Percentiles rank a stretch among this genome's conserved stretches.
These are phyloP conservation scores for Hortaea werneckii DNA, from an alignment of 2,329 filamentous ascomycete genomes.

Conservation along the genomic window DNA sequence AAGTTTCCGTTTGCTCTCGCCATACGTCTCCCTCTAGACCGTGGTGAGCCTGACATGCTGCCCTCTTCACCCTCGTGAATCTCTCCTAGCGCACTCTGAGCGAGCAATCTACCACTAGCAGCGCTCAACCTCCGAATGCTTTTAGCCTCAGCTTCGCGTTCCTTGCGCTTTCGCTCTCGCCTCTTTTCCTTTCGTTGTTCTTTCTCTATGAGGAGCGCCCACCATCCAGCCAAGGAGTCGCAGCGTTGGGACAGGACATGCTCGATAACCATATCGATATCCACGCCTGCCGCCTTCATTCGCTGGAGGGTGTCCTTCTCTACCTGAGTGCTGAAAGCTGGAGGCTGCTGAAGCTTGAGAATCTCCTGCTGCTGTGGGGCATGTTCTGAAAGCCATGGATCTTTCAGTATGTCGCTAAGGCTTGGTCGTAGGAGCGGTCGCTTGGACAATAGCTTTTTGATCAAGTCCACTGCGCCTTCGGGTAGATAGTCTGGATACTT, in stretches of 20 bases:
- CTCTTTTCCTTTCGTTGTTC: constrained; percentile 78
- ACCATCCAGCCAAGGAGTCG: constrained; percentile 88
- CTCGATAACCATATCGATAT: constrained; percentile 89
- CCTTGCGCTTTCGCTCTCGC: constrained; percentile 71
- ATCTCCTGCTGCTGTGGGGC: constrained; percentile 84
- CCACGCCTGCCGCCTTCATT: constrained; percentile 87
- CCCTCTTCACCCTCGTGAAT: constrained; percentile 62
- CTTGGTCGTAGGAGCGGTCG: constrained; percentile 73
- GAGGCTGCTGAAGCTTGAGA: constrained; percentile 66
- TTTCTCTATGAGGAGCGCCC: constrained; percentile 88
- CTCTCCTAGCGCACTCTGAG: constrained; percentile 57
- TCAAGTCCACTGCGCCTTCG: constrained; percentile 63
- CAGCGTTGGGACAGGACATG: constrained; percentile 85
- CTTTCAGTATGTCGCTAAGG: constrained; percentile 72
- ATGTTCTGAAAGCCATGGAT: constrained; percentile 80
- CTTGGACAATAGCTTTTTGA: constrained; percentile 78
- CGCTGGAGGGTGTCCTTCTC: constrained; percentile 87
- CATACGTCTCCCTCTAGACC: constrained; percentile 65
- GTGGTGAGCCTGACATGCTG: constrained; percentile 45
- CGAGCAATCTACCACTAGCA: constrained; percentile 75
- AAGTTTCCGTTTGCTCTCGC: constrained; percentile 42
- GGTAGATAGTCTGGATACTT: constrained; percentile 74
- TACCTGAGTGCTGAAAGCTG: constrained; percentile 73
- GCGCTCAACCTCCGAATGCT: constrained; percentile 74
- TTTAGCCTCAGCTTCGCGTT: constrained; percentile 72